phyloP scores from a whole-genome alignment of 169 alveolate species.

The Cryptosporidium parvum region DNA sequence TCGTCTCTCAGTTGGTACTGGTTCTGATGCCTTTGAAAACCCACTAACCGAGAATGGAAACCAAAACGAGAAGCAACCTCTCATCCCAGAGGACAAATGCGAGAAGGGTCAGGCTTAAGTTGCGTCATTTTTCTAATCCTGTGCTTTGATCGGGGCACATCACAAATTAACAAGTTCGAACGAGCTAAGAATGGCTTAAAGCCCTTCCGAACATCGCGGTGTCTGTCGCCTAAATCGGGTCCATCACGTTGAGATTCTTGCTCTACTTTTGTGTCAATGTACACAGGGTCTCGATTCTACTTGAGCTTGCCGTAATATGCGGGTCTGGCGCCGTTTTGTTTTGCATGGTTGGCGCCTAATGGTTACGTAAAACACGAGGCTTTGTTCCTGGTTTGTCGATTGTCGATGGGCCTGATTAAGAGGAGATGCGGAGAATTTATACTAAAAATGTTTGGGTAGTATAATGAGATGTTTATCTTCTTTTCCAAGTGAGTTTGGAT shows the following conservation, averaged over 20 bases:
- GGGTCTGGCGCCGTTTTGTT: background rate
- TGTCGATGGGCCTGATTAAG: slow-evolving; percentile 1
- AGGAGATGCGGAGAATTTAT: background rate
- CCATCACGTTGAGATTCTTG: background rate
- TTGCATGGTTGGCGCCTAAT: background rate
- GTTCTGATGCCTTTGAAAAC: slow-evolving; percentile 71
- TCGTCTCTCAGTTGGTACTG: slow-evolving; percentile 70
- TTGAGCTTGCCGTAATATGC: background rate
- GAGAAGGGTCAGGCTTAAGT: slow-evolving; percentile 68
- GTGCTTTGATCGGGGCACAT: background rate
- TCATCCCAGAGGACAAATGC: slow-evolving; percentile 58
- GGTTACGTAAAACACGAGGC: background rate
- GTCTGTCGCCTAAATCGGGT: background rate
- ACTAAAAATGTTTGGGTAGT: background rate
- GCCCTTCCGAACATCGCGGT: background rate
- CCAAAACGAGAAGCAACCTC: slow-evolving; percentile 66
- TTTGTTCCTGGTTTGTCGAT: background rate
- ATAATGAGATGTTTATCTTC: background rate
- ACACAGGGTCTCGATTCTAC: background rate
- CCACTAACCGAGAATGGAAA: slow-evolving; percentile 53
- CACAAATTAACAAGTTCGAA: slow-evolving; percentile 8
- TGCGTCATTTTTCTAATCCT: no score
- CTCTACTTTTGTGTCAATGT: slow-evolving; percentile 7
- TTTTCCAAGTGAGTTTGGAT: background rate
- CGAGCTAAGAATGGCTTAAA: background rate